Conservation (phyloP, 345 rosid species). For the Salix udensis region DNA sequence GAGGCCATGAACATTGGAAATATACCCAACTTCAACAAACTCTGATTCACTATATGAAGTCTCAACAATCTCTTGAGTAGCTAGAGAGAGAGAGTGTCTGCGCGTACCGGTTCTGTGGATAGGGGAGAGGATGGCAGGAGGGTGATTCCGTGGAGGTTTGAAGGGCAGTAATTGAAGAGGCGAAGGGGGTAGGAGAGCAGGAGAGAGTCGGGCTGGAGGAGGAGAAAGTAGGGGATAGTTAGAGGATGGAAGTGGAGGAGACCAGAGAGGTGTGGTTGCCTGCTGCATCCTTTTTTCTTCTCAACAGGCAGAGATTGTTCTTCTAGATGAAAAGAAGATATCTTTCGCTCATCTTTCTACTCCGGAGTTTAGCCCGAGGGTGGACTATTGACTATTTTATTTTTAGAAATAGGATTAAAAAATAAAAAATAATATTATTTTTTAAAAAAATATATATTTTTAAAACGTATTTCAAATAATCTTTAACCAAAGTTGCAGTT, state of each 20-base stretch:
- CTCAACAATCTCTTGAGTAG: slow-evolving; percentile 49
- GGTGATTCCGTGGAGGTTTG: slow-evolving; percentile 17
- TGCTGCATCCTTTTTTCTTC: slow-evolving; percentile 31
- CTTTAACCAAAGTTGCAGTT: too few species aligned
- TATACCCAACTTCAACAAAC: slow-evolving; percentile 70
- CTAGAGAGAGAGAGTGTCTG: slow-evolving; percentile 21
- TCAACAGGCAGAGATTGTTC: not conserved
- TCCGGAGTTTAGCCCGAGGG: too few species aligned
- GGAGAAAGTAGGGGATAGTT: slow-evolving; percentile 18
- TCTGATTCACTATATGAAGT: slow-evolving; percentile 31
- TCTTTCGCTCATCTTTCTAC: too few species aligned
- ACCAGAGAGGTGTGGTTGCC: slow-evolving; percentile 38
- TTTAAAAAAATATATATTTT: too few species aligned
- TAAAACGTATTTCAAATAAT: too few species aligned
- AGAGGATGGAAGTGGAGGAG: slow-evolving; percentile 30
- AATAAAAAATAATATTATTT: too few species aligned
- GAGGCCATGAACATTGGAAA: slow-evolving; percentile 74
- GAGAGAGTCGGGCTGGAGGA: slow-evolving; percentile 11
- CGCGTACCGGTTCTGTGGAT: slow-evolving; percentile 40
- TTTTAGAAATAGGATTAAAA: too few species aligned
- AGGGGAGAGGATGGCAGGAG: slow-evolving; percentile 21
- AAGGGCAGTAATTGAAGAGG: slow-evolving; percentile 17
- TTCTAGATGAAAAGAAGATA: not conserved
- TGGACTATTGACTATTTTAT: too few species aligned
- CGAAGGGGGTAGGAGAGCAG: slow-evolving; percentile 20